These are phyloP conservation scores for Eimeria acervulina DNA, from an alignment of 169 alveolate species.

Conservation along the genomic window DNA sequence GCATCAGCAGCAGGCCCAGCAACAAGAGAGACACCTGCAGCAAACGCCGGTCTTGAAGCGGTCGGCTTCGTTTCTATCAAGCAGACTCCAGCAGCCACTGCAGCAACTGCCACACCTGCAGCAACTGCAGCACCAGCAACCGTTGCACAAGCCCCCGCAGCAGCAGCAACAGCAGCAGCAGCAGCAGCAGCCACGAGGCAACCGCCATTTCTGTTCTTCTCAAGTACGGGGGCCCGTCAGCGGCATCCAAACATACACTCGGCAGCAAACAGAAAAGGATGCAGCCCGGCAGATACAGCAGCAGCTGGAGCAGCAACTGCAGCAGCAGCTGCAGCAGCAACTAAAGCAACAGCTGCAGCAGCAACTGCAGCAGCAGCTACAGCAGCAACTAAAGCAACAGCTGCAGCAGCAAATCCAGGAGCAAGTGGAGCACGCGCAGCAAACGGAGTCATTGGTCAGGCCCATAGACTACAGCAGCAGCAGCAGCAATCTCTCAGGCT, in stretches of 20 bases:
- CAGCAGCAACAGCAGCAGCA: background rate
- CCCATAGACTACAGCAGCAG: slow-evolving; percentile 6
- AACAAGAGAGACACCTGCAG: background rate
- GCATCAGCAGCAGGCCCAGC: slow-evolving; percentile 28
- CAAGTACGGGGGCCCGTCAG: slow-evolving; percentile 23
- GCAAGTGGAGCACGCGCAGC: background rate
- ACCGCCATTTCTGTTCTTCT: slow-evolving; percentile 10
- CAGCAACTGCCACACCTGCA: background rate
- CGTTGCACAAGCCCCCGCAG: background rate
- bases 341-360: slow-evolving; percentile 28
- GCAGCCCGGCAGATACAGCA: slow-evolving; percentile 21
- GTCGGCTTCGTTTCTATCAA: background rate
- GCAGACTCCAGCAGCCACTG: slow-evolving; percentile 31
- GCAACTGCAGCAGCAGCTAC: slow-evolving; percentile 58
- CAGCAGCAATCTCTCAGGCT: slow-evolving; percentile 34
- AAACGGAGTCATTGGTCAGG: background rate
- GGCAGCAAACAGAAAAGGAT: background rate
- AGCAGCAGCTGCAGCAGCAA: slow-evolving; percentile 15
- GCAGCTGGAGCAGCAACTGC: slow-evolving; percentile 30
- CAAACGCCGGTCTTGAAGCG: background rate
- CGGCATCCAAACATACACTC: slow-evolving; percentile 1
- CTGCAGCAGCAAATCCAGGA: slow-evolving; percentile 3
- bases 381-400: background rate
- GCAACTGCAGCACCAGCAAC: slow-evolving; percentile 27
- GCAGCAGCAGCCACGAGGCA: slow-evolving; percentile 15